Evolutionary conservation across 306 rosid species (phyloP), one percentile per base, ranked within the genome.

Genomic region (Quercus engelmannii): DNA sequence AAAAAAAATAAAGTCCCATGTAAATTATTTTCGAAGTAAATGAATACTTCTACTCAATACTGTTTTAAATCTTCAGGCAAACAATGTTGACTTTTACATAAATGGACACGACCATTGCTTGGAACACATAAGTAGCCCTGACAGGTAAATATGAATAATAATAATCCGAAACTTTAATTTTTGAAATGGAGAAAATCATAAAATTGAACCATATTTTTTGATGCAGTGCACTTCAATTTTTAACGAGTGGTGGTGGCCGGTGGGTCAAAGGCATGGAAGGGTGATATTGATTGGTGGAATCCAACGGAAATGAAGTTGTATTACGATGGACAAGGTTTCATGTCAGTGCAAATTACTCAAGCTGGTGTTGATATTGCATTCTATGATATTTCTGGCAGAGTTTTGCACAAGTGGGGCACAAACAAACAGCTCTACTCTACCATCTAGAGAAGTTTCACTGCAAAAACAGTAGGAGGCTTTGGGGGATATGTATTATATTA

Each of bases 81-180:
- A 90, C 69, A 71, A 82, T 77, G 97, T 91, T 26, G 97, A 93
- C 80, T 63, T 93, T 76, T 93, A 93, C 87, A 70, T 89, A 8
- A 93, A 93, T 81, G 98, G 98, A 35, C 98, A 93, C 62, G 93
- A 93, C 84, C 97, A 91, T 69, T 91, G 95, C 86, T 85, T 93
- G 59, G 86, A 93, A 69, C 98, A 91, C 80, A 82, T 89, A 31
- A 91, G 83, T 59, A 89, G 91, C 80, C 63, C 69, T 12, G 73
- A 59, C 81, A 91, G 94, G 98, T 91, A 80, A 51, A 41, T 65
- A 17, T 35, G 28, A 58, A 33, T 73, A 21, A 25, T 73, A 28
- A 25, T 61, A 61, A 61, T 6, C 31, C 3, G 18, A 63, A 63
- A 6, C 12, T 4, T 13, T 28, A 26, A 49, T 14, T 28, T 63